Base-by-base conservation (phyloP, 2,329 filamentous ascomycete genomes). In the Sporothrix dimorphospora region DNA sequence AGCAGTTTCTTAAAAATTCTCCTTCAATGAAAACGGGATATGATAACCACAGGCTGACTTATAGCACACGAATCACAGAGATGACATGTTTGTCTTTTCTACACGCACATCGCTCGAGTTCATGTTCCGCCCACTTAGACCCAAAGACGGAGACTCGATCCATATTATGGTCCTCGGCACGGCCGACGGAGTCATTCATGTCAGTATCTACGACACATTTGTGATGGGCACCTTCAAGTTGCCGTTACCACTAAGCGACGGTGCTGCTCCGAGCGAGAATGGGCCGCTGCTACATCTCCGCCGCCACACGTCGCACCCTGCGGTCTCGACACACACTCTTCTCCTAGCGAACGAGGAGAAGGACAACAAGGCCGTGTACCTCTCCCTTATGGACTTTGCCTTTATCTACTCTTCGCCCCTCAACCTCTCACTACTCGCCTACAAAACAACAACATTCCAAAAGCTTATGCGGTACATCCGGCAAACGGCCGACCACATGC, bases 161-260 rank as follows among this genome's bases (percentile, higher is more conserved):
- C 92, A 95, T 79, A 88, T 95, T 75, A 90, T 97, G 82, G 83
- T 95, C 5, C 87, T 92, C 2, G 92, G 92, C 4, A 92, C 90
- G 4, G 87, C 88, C 71, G 87, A 93, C 74, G 92, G 92, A 9
- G 86, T 84, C 21, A 84, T 97, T 14, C 91, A 95, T 78, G 84
- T 97, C 21, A 93, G 90, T 76, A 93, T 97, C 65, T 95, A 95
- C 79, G 92, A 97, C 79, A 94, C 92, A 6, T 93, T 97, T 77
- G 87, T 92, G 73, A 91, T 97, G 72, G 93, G 94, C 3, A 86
- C 82, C 14, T 90, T 94, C 73, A 80, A 82, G 72, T 85, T 86
- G 72, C 86, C 83, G 38, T 79, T 80, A 1, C 82, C 81, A 4
- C 34, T 14, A 3, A 16, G 19, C 5, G 16, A 16, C 2, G 63